These are phyloP conservation scores for Pseudogymnoascus sp. DNA, from an alignment of 2,329 filamentous ascomycete genomes.

Conservation along the genomic window DNA sequence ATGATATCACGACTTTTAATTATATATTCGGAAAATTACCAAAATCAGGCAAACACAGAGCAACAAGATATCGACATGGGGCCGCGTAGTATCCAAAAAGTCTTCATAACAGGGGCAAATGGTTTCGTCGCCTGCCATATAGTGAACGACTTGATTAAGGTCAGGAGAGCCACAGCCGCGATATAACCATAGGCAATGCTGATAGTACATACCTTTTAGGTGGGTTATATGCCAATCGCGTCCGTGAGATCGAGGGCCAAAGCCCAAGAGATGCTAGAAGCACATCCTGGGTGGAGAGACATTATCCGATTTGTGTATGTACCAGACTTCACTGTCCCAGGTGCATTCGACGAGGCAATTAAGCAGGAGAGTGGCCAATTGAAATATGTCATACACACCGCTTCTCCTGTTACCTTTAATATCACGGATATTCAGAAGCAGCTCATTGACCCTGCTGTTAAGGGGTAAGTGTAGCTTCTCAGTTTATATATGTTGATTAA, in stretches of 20 bases:
- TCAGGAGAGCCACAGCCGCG: not conserved
- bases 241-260: constrained; percentile 39
- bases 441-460: constrained; percentile 46
- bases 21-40: not conserved
- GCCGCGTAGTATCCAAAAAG: not conserved
- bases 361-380: constrained; percentile 48
- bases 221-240: constrained; percentile 14
- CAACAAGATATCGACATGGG: not conserved
- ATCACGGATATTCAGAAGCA: constrained; percentile 28
- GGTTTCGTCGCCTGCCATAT: constrained; percentile 27
- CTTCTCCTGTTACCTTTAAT: constrained; percentile 42
- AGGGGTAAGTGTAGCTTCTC: constrained; percentile 28
- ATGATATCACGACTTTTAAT: not conserved
- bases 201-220: not conserved
- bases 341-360: constrained; percentile 57
- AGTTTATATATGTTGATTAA: not conserved
- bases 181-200: not conserved
- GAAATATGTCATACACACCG: constrained; percentile 56
- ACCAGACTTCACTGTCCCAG: constrained; percentile 59
- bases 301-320: constrained; percentile 39
- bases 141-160: constrained; percentile 14
- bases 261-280: constrained; percentile 33
- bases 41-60: not conserved
- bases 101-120: constrained; percentile 29
- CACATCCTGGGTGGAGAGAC: constrained; percentile 28